A percentile compares a stretch with the other conserved stretches of the same genome.
These are phyloP conservation scores for Cucurbitaria berberidis DNA, from an alignment of 2,329 filamentous ascomycete genomes.

Conservation along the genomic window DNA sequence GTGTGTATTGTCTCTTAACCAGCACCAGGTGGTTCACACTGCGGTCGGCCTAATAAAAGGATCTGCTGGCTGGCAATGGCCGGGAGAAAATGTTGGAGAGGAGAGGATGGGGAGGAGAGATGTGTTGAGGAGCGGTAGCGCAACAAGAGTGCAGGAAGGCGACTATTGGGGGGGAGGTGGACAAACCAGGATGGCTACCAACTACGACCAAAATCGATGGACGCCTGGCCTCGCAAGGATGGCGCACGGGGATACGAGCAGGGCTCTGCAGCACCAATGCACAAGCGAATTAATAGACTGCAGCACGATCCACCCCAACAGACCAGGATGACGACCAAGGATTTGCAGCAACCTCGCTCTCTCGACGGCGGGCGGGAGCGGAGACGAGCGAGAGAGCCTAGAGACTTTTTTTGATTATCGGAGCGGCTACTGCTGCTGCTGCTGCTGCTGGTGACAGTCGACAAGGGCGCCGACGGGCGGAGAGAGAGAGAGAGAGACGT, in stretches of 20 bases:
- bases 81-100: constrained; percentile 36
- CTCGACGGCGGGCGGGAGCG: constrained; percentile 14
- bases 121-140: constrained; percentile 46
- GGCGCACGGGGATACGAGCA: constrained; percentile 14
- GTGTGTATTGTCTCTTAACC: constrained; percentile 24
- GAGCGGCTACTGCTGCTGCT: no score
- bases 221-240: constrained; percentile 28
- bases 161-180: constrained; percentile 41
- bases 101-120: constrained; percentile 25
- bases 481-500: constrained; percentile 11
- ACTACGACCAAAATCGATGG: constrained; percentile 31
- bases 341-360: constrained; percentile 31
- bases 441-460: constrained; percentile 1
- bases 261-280: constrained; percentile 33
- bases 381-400: constrained; percentile 14
- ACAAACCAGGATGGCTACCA: constrained; percentile 35
- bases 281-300: constrained; percentile 35
- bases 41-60: constrained; percentile 38
- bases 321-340: constrained; percentile 38
- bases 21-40: constrained; percentile 16
- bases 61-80: constrained; percentile 43
- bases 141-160: constrained; percentile 37
- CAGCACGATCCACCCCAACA: constrained; percentile 42
- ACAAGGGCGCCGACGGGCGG: constrained; percentile 18
- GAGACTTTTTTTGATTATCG: constrained; percentile 2